phyloP scores from a whole-genome alignment of 2,329 filamentous ascomycete species.

The Gliomastix tumulicola region DNA sequence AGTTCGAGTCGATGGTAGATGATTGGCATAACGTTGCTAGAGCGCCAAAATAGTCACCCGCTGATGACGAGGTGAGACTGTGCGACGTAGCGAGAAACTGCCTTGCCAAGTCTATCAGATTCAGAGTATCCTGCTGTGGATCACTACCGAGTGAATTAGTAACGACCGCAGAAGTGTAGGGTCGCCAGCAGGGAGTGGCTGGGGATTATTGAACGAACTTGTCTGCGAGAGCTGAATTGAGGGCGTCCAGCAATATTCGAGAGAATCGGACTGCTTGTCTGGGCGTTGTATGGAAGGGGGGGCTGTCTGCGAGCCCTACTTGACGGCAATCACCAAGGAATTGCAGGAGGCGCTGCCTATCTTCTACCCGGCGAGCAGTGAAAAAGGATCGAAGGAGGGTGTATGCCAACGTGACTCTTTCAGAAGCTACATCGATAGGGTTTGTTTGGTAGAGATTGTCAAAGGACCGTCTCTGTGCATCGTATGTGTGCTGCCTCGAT shows the following conservation, averaged over 20 bases:
- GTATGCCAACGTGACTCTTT: slow-evolving; percentile 31
- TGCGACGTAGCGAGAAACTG: too few relatives aligned
- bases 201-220: not conserved
- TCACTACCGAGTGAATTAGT: too few relatives aligned
- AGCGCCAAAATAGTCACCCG: too few relatives aligned
- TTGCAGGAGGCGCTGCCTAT: slow-evolving; percentile 37
- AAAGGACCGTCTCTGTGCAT: slow-evolving; percentile 52
- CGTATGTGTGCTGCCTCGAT: slow-evolving; percentile 50
- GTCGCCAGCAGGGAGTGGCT: not conserved
- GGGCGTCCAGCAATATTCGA: not conserved
- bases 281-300: not conserved
- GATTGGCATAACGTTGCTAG: too few relatives aligned
- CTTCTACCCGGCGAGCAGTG: slow-evolving; percentile 32
- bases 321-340: slow-evolving; percentile 37
- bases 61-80: too few relatives aligned
- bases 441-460: slow-evolving; percentile 47
- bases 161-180: not conserved
- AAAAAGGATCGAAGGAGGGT: slow-evolving; percentile 45
- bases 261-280: not conserved
- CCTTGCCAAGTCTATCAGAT: too few relatives aligned
- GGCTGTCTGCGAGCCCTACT: not conserved
- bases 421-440: not conserved
- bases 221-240: not conserved
- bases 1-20: too few relatives aligned
- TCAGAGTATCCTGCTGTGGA: too few relatives aligned